A percentile compares a stretch with the other conserved stretches of the same genome.
These are phyloP conservation scores for Metschnikowia koreensis DNA, from an alignment of 805 yeast genomes.

Conservation along the genomic window DNA sequence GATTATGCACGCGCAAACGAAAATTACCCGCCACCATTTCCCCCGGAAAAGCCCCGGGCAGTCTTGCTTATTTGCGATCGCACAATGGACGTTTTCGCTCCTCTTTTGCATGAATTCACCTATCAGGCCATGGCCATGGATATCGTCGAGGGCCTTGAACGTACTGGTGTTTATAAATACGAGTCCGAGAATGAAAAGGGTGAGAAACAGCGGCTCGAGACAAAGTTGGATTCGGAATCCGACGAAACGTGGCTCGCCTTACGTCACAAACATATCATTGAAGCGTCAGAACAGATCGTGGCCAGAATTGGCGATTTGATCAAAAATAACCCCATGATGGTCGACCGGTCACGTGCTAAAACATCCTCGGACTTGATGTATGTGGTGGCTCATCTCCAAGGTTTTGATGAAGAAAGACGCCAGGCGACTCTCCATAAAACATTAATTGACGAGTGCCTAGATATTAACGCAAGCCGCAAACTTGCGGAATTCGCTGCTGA, in stretches of 20 bases:
- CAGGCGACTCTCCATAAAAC: slow-evolving; percentile 59
- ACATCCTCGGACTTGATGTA: slow-evolving; percentile 70
- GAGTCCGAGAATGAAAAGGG: slow-evolving; percentile 53
- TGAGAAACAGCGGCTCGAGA: slow-evolving; percentile 29
- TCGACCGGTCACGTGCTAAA: slow-evolving; percentile 62
- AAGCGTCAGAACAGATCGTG: slow-evolving; percentile 61
- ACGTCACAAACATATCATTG: slow-evolving; percentile 73
- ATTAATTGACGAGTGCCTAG: slow-evolving; percentile 63
- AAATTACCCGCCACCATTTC: slow-evolving; percentile 58
- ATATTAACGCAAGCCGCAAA: slow-evolving; percentile 53
- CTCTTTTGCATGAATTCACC: slow-evolving; percentile 82
- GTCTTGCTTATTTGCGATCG: slow-evolving; percentile 78
- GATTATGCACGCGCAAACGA: slow-evolving; percentile 68
- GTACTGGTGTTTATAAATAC: slow-evolving; percentile 48
- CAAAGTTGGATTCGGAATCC: slow-evolving; percentile 52
- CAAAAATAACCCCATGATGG: slow-evolving; percentile 70
- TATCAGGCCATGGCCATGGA: slow-evolving; percentile 94
- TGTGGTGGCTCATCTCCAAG: slow-evolving; percentile 68
- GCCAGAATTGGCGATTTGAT: slow-evolving; percentile 62
- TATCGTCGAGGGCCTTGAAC: slow-evolving; percentile 45
- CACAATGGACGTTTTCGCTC: slow-evolving; percentile 77
- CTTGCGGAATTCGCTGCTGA: slow-evolving; percentile 71
- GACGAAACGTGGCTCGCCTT: slow-evolving; percentile 71
- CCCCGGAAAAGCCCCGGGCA: slow-evolving; percentile 60
- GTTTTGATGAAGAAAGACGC: slow-evolving; percentile 65